These are phyloP conservation scores for Toxoplasma gondii DNA, from an alignment of 169 alveolate genomes.

Conservation along the genomic window DNA sequence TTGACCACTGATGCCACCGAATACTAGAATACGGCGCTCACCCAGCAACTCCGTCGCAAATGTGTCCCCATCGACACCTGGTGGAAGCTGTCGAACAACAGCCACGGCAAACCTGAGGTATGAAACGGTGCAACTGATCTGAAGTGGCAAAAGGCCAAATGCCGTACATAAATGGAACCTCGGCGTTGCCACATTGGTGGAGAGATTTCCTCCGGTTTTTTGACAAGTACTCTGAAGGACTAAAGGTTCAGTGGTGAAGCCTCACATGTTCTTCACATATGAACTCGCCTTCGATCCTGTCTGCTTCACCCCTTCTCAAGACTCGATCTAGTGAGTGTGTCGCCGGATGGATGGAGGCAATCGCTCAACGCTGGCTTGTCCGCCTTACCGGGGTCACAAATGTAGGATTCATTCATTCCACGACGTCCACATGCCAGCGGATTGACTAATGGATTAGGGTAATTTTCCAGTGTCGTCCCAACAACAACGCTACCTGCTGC, in stretches of 20 bases:
- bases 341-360: neutral
- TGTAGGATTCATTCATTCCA: conserved; percentile 65
- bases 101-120: conserved; percentile 56
- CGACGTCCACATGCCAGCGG: conserved; percentile 66
- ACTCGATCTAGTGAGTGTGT: conserved; percentile 31
- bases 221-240: conserved; percentile 50
- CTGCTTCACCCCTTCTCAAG: conserved; percentile 47
- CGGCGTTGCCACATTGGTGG: conserved; percentile 61
- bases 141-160: neutral
- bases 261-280: neutral
- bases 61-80: conserved; percentile 63
- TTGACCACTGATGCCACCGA: neutral
- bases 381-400: conserved; percentile 69
- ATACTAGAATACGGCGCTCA: neutral
- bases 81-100: conserved; percentile 52
- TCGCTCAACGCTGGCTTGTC: neutral
- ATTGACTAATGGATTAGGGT: conserved; percentile 68
- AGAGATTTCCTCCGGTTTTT: conserved; percentile 46
- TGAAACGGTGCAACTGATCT: neutral
- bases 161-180: conserved; percentile 60
- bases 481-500: conserved; percentile 9
- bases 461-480: conserved; percentile 62
- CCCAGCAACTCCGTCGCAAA: conserved; percentile 67
- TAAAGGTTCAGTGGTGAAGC: neutral
- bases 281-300: conserved; percentile 61